Evolutionary conservation across 768 basidiomycete genomes (phyloP).

Genomic region (Cyclocybe aegerita): DNA sequence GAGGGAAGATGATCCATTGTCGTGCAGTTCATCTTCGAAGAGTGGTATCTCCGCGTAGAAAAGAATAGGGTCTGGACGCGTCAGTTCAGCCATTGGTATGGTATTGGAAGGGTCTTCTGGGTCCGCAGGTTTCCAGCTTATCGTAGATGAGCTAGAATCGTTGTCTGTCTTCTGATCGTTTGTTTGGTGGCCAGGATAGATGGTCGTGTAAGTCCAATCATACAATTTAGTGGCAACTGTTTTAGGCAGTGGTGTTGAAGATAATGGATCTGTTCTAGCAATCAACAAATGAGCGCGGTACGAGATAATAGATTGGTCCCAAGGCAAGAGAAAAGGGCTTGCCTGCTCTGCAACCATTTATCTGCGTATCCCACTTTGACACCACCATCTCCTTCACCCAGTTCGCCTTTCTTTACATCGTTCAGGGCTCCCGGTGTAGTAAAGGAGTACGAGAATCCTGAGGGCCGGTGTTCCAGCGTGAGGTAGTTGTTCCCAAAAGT

Average conservation of each 20-base stretch:
- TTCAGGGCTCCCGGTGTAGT: slow-evolving; percentile 65
- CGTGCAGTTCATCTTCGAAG: slow-evolving; percentile 96
- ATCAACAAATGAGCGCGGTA: slow-evolving; percentile 15
- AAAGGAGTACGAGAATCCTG: slow-evolving; percentile 68
- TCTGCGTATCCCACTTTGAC: slow-evolving; percentile 96
- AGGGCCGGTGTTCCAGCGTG: slow-evolving; percentile 60
- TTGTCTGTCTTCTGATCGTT: slow-evolving; percentile 12
- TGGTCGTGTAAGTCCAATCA: slow-evolving; percentile 98
- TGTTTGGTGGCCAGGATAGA: slow-evolving; percentile 64
- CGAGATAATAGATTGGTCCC: slow-evolving; percentile 9
- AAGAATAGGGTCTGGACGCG: slow-evolving; percentile 91
- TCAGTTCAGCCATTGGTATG: slow-evolving; percentile 85
- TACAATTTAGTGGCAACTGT: slow-evolving; percentile 82
- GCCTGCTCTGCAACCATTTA: slow-evolving; percentile 91
- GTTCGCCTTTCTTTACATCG: slow-evolving; percentile 73
- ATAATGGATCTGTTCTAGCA: slow-evolving; percentile 64
- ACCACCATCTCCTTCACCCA: slow-evolving; percentile 80
- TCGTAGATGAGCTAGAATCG: slow-evolving; percentile 15
- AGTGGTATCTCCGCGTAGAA: slow-evolving; percentile 95
- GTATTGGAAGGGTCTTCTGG: slow-evolving; percentile 52
- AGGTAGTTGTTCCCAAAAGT: slow-evolving; percentile 88
- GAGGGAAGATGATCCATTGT: slow-evolving; percentile 88
- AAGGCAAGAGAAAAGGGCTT: slow-evolving; percentile 24
- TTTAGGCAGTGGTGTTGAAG: slow-evolving; percentile 63
- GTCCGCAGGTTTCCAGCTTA: slow-evolving; percentile 55